Evolutionary conservation across 305 asterid genomes (phyloP).

Genomic region (Fraxinus paxiana): DNA sequence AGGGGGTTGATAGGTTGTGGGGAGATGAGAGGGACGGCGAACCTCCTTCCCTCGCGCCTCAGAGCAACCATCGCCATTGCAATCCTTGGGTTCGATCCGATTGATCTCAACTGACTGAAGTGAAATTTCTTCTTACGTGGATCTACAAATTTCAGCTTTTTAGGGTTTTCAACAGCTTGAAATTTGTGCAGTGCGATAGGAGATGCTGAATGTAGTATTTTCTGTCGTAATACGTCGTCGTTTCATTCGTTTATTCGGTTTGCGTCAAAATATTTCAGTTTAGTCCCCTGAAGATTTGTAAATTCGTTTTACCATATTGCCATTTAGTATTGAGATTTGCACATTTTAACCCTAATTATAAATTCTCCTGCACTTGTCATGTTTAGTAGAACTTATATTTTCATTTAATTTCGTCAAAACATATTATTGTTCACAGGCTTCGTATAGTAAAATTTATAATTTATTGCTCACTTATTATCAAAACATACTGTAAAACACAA

Average conservation of each 20-base stretch:
- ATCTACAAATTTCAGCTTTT: conserved; percentile 12
- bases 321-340: neutral
- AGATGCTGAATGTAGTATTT: neutral
- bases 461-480: neutral
- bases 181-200: neutral
- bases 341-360: neutral
- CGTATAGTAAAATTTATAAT: neutral
- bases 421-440: neutral
- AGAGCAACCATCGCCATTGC: conserved; percentile 84
- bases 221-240: neutral
- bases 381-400: neutral
- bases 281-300: neutral
- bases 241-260: neutral
- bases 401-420: neutral
- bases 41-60: conserved; percentile 86
- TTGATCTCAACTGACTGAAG: neutral
- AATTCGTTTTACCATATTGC: neutral
- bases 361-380: neutral
- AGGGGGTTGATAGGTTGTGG: conserved; percentile 44
- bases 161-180: conserved; percentile 33
- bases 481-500: neutral
- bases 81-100: conserved; percentile 9
- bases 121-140: conserved; percentile 9
- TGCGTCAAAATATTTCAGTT: neutral
- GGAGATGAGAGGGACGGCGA: conserved; percentile 55